A percentile compares a stretch with the other conserved stretches of the same genome.
Conservation (phyloP, 2,329 filamentous ascomycete genomes). For the Colletotrichum tamarilloi region DNA sequence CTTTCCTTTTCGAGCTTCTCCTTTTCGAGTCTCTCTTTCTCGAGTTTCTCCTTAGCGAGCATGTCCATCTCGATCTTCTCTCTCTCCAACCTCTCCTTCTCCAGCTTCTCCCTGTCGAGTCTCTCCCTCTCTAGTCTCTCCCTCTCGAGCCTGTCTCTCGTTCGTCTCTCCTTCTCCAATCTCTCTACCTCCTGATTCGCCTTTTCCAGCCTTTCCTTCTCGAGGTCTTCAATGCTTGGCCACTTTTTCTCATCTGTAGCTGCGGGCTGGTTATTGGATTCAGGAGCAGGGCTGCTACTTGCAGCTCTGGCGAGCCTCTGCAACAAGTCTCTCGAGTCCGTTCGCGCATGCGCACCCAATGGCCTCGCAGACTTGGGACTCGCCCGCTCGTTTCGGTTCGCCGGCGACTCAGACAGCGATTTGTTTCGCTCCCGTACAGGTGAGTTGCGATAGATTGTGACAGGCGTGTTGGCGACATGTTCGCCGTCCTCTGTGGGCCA, state of each 20-base stretch:
- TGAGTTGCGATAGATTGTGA: constrained; percentile 50
- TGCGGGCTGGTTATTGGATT: constrained; percentile 30
- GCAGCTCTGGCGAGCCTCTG: constrained; percentile 60
- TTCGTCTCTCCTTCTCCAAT: neutral
- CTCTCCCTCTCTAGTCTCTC: neutral
- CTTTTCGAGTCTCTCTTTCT: neutral
- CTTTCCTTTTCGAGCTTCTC: too few relatives aligned
- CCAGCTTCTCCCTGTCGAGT: neutral
- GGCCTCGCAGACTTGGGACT: constrained; percentile 9
- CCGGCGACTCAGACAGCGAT: constrained; percentile 35
- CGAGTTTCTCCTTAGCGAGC: too few relatives aligned
- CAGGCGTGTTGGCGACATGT: constrained; percentile 51
- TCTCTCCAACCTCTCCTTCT: neutral
- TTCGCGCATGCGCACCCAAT: constrained; percentile 39
- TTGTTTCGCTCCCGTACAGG: constrained; percentile 22
- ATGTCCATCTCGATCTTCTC: neutral
- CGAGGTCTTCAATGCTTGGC: neutral
- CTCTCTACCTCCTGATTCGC: neutral
- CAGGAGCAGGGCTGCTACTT: constrained; percentile 55
- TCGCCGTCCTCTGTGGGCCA: constrained; percentile 42
- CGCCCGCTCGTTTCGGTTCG: constrained; percentile 26
- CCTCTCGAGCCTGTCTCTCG: neutral
- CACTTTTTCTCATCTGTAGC: neutral
- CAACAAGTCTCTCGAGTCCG: constrained; percentile 60
- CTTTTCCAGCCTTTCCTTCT: neutral